A percentile compares a stretch with the other conserved stretches of the same genome.
Evolutionary conservation across 768 basidiomycete genomes (phyloP).

Genomic region (Imleria badia): DNA sequence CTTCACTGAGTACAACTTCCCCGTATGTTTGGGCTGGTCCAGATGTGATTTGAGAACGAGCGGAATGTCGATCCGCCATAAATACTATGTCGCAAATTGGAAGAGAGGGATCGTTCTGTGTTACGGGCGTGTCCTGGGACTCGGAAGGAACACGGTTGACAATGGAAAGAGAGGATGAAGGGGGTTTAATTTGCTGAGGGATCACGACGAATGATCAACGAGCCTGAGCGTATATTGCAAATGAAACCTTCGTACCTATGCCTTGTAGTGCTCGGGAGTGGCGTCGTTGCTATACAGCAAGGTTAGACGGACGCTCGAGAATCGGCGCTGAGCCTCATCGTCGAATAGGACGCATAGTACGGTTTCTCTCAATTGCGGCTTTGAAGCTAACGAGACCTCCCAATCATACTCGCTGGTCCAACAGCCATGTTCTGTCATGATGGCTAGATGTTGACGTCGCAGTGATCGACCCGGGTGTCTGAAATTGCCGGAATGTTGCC

Average conservation of each 20-base stretch:
- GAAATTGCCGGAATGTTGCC: too few relatives aligned
- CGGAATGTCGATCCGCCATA: not conserved
- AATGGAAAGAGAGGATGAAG: not conserved
- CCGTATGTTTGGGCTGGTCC: not conserved
- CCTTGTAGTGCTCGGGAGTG: not conserved
- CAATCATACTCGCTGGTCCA: conserved; percentile 11
- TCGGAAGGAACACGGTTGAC: not conserved
- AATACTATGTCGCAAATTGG: conserved; percentile 3
- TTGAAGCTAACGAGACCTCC: not conserved
- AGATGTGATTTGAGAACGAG: not conserved
- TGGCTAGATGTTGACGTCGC: too few relatives aligned
- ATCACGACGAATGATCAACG: not conserved
- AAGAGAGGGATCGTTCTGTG: not conserved
- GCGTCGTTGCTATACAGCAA: not conserved
- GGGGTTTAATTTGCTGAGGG: not conserved
- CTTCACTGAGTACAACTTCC: not conserved
- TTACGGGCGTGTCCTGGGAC: not conserved
- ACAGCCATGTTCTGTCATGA: not conserved
- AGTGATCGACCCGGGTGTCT: too few relatives aligned
- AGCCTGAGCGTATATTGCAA: not conserved
- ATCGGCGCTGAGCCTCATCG: not conserved
- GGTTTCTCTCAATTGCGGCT: not conserved
- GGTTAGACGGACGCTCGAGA: conserved; percentile 3
- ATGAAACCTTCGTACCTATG: not conserved
- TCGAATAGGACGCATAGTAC: conserved; percentile 5